A percentile compares a stretch with the other conserved stretches of the same genome.
phyloP scores from a whole-genome alignment of 352 stramenopile species.

The Globisporangium recalcitrans region DNA sequence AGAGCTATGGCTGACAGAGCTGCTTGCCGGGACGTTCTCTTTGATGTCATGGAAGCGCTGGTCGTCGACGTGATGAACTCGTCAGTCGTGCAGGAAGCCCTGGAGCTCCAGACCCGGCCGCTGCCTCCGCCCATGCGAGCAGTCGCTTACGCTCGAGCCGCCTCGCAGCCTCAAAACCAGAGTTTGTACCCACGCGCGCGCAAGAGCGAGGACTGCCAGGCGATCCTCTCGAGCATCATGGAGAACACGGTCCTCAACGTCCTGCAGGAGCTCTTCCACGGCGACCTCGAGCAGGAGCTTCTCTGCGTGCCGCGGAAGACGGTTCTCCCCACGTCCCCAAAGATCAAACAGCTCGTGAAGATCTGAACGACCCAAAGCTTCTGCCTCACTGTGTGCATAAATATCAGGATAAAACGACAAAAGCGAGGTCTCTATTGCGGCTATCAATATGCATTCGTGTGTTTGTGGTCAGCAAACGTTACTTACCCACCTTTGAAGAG shows the following conservation, averaged over 20 bases:
- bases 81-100: constrained; percentile 34
- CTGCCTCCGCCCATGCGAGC: constrained; percentile 25
- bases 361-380: not conserved
- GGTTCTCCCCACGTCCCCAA: constrained; percentile 36
- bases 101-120: constrained; percentile 35
- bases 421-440: constrained; percentile 5
- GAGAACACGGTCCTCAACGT: constrained; percentile 83
- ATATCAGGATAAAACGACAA: too few relatives aligned
- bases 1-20: constrained; percentile 10
- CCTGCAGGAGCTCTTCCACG: constrained; percentile 78
- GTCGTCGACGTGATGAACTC: constrained; percentile 56
- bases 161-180: constrained; percentile 3
- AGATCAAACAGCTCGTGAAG: constrained; percentile 14
- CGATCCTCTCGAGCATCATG: constrained; percentile 51
- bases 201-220: constrained; percentile 56
- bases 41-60: constrained; percentile 53
- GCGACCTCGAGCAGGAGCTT: constrained; percentile 65
- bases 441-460: not conserved
- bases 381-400: not conserved
- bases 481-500: constrained; percentile 1
- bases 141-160: constrained; percentile 13
- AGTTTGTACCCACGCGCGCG: constrained; percentile 25
- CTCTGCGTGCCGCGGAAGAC: constrained; percentile 55
- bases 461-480: not conserved
- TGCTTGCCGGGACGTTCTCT: constrained; percentile 38